Evolutionary conservation across 495 filamentous ascomycete genomes (phyloP), one percentile per base, ranked within the genome.

Genomic region (Penicillium subrubescens): DNA sequence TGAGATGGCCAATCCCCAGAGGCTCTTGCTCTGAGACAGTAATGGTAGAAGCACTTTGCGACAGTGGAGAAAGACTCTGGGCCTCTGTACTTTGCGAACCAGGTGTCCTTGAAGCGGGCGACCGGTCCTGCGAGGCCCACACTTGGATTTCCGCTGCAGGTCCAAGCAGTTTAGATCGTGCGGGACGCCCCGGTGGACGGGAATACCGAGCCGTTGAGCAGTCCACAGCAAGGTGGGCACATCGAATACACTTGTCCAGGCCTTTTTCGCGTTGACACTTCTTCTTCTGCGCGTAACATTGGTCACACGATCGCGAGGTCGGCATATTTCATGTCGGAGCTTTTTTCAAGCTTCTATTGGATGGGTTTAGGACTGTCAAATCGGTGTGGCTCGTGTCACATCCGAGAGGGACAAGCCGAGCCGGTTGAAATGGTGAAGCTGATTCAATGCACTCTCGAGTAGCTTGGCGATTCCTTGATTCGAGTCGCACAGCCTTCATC

Each of bases 271-370:
- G 29, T 58, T 58, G 56, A 58, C 56, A 58, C 19, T 58, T 58
- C 56, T 58, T 58, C 39, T 58, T 58, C 56, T 58, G 35, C 25
- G 23, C 35, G 19, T 58, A 58, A 44, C 56, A 58, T 19, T 58
- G 56, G 37, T 58, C 56, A 31, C 56, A 58, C 56, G 56, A 43
- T 58, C 56, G 56, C 5, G 15, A 17, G 34, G 21, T 41, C 33
- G 53, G 53, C 53, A 56, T 56, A 25, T 34, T 56, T 34, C 53
- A 56, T 56, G 53, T 56, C 53, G 53, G 53, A 56, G 34, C 33
- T 35, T 56, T 56, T 23, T 29, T 52, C 25, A 8, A 21, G 48
- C 25, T 52, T 29, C 15, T 52, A 52, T 52, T 52, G 48, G 48
- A 31, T 31, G 48, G 3, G 48, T 17, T 15, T 5, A 2, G 27